A percentile compares a stretch with the other conserved stretches of the same genome.
Conservation (phyloP, 305 asterid species). For the Solanum chacoense region DNA sequence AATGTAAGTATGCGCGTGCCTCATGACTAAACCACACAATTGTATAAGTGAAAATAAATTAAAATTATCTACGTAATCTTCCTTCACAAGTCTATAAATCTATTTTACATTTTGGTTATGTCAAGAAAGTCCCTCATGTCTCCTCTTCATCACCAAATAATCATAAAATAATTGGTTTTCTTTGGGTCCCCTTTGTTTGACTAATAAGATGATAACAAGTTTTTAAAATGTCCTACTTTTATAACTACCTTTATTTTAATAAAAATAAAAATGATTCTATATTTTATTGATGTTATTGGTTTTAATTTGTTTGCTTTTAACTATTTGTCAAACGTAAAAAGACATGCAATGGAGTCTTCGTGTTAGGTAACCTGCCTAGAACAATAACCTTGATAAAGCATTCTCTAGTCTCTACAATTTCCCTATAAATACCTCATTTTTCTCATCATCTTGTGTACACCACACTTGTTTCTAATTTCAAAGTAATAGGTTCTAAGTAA, state of each 20-base stretch:
- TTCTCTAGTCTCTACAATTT: not conserved
- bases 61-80: not conserved
- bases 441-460: not conserved
- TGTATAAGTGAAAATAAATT: not conserved
- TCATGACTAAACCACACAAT: not conserved
- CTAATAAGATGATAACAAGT: not conserved
- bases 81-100: constrained; percentile 8
- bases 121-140: constrained; percentile 16
- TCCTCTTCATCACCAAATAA: constrained; percentile 28
- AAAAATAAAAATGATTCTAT: not conserved
- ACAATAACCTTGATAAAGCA: constrained; percentile 11
- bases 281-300: not conserved
- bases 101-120: not conserved
- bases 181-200: constrained; percentile 3
- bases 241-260: not conserved
- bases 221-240: not conserved
- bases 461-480: constrained; percentile 2
- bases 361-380: constrained; percentile 46
- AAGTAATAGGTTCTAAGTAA: not conserved
- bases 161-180: constrained; percentile 11
- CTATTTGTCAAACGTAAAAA: constrained; percentile 15
- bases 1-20: not conserved
- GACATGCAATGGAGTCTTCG: constrained; percentile 27
- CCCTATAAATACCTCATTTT: constrained; percentile 24
- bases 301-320: not conserved